Percentiles rank a stretch among this genome's conserved stretches.
Conservation (phyloP, 2,329 filamentous ascomycete species). For the Coniochaeta prunicola region DNA sequence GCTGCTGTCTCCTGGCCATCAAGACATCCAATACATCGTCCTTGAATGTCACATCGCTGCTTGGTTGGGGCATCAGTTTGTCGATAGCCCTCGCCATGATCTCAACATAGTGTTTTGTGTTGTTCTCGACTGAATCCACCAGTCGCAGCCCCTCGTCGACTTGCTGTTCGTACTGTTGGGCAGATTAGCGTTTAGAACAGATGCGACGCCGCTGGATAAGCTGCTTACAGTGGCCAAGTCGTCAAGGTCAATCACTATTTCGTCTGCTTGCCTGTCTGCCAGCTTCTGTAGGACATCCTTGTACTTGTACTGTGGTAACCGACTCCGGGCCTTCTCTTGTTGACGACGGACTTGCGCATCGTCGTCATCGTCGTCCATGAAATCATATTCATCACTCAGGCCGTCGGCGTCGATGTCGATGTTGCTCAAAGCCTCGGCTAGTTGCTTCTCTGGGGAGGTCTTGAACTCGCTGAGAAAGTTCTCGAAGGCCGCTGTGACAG, state of each 20-base stretch:
- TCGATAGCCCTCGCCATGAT: constrained; percentile 85
- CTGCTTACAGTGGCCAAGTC: constrained; percentile 65
- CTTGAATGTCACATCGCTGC: constrained; percentile 80
- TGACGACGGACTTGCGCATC: constrained; percentile 42
- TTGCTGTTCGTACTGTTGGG: constrained; percentile 63
- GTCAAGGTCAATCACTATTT: constrained; percentile 83
- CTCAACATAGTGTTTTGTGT: constrained; percentile 94
- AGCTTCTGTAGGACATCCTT: constrained; percentile 80
- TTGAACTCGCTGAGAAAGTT: constrained; percentile 88
- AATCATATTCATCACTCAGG: constrained; percentile 83
- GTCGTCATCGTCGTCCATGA: constrained; percentile 76
- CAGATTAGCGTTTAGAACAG: constrained; percentile 2
- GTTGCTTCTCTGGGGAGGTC: constrained; percentile 60
- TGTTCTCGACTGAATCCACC: constrained; percentile 78
- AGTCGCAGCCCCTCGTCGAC: constrained; percentile 63
- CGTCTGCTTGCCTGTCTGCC: constrained; percentile 68
- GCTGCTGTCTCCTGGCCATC: constrained; percentile 81
- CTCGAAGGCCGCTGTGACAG: constrained; percentile 64
- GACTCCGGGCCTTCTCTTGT: constrained; percentile 39
- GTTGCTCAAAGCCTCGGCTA: constrained; percentile 74
- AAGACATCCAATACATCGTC: constrained; percentile 96
- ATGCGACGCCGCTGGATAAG: constrained; percentile 1
- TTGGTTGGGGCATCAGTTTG: constrained; percentile 72
- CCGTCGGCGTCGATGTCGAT: constrained; percentile 84
- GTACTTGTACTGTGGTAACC: constrained; percentile 73